phyloP scores from a whole-genome alignment of 257 asterid genomes.

The Linderniella brevidens region DNA sequence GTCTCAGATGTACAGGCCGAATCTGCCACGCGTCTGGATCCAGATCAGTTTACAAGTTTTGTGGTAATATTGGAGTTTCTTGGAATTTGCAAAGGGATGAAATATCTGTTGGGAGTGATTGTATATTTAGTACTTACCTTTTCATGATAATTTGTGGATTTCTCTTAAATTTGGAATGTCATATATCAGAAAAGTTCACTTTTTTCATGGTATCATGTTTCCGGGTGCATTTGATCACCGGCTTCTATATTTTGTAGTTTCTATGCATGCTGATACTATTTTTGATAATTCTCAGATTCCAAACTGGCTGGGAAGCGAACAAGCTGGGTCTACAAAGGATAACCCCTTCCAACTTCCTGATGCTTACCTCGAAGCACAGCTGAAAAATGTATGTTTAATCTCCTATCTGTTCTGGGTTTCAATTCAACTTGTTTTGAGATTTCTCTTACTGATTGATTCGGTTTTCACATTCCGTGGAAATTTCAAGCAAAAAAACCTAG shows the following conservation, averaged over 20 bases:
- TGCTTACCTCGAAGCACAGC: constrained; percentile 64
- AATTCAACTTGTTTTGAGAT: too few relatives aligned
- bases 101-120: too few relatives aligned
- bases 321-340: constrained; percentile 48
- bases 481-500: constrained; percentile 50
- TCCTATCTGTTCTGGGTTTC: too few relatives aligned
- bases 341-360: constrained; percentile 84
- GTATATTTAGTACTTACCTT: too few relatives aligned
- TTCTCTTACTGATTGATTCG: too few relatives aligned
- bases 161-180: too few relatives aligned
- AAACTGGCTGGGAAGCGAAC: constrained; percentile 59
- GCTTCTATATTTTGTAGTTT: too few relatives aligned
- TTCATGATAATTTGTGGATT: too few relatives aligned
- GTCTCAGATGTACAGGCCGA: constrained; percentile 85
- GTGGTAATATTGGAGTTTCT: constrained; percentile 27
- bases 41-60: constrained; percentile 66
- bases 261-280: too few relatives aligned
- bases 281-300: constrained; percentile 41
- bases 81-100: not conserved
- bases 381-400: constrained; percentile 47
- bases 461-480: constrained; percentile 1
- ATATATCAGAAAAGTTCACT: too few relatives aligned
- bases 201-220: too few relatives aligned
- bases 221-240: too few relatives aligned
- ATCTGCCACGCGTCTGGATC: constrained; percentile 65